These are phyloP conservation scores for Fusarium sp. DNA, from an alignment of 2,329 filamentous ascomycete genomes.

Conservation along the genomic window DNA sequence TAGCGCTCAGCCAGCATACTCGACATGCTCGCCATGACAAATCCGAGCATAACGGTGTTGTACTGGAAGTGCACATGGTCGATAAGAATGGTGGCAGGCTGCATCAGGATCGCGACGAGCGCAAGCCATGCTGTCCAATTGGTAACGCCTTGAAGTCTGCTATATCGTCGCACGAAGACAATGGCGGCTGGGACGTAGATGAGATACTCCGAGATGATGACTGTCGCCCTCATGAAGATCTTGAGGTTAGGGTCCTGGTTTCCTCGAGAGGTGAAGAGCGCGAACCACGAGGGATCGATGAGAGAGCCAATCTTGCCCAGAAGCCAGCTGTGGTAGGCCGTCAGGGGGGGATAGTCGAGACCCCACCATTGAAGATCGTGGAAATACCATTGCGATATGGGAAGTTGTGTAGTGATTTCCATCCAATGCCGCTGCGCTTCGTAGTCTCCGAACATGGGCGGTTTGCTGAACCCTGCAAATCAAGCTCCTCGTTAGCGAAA, in stretches of 20 bases:
- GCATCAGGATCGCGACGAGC: slow-evolving; percentile 88
- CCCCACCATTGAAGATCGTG: slow-evolving; percentile 98
- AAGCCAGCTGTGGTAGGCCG: slow-evolving; percentile 98
- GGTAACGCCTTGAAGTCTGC: slow-evolving; percentile 77
- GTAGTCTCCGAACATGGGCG: slow-evolving; percentile 95
- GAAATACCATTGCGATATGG: slow-evolving; percentile 96
- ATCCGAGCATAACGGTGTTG: slow-evolving; percentile 97
- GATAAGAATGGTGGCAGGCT: slow-evolving; percentile 87
- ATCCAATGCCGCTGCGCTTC: slow-evolving; percentile 99
- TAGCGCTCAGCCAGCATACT: slow-evolving; percentile 85
- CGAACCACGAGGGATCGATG: slow-evolving; percentile 88
- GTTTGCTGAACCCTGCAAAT: slow-evolving; percentile 72
- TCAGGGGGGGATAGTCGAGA: slow-evolving; percentile 95
- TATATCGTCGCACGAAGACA: slow-evolving; percentile 84
- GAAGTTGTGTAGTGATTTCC: slow-evolving; percentile 90
- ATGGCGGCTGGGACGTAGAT: slow-evolving; percentile 86
- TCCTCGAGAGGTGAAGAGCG: slow-evolving; percentile 81
- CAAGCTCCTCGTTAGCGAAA: slow-evolving; percentile 21
- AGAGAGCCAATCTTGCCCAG: slow-evolving; percentile 82
- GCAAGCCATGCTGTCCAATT: slow-evolving; percentile 86
- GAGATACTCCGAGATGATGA: slow-evolving; percentile 89
- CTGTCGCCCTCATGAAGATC: slow-evolving; percentile 94
- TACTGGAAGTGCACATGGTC: slow-evolving; percentile 98
- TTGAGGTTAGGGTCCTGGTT: slow-evolving; percentile 82
- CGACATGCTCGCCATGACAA: slow-evolving; percentile 85